A percentile compares a stretch with the other conserved stretches of the same genome.
Evolutionary conservation across 805 yeast species (phyloP).

Genomic region (Yamadazyma tumulicola): DNA sequence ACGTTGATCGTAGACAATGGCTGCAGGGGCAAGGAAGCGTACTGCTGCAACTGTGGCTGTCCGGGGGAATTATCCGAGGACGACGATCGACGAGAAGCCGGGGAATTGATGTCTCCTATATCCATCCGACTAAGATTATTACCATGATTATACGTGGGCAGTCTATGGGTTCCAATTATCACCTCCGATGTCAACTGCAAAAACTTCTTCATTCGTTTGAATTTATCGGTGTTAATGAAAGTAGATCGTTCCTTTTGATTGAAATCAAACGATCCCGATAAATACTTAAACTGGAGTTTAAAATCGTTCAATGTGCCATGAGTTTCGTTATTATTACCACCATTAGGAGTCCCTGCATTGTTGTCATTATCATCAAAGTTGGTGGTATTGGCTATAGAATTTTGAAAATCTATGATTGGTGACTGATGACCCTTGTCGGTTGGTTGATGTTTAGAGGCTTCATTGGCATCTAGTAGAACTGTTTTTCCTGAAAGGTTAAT

Average conservation of each 20-base stretch:
- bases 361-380: not conserved
- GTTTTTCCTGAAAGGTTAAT: constrained; percentile 72
- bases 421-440: constrained; percentile 12
- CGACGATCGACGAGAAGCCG: constrained; percentile 2
- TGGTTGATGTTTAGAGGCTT: constrained; percentile 7
- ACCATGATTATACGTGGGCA: constrained; percentile 14
- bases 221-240: constrained; percentile 75
- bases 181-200: constrained; percentile 79
- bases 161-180: constrained; percentile 74
- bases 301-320: constrained; percentile 13
- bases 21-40: not conserved
- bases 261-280: constrained; percentile 15
- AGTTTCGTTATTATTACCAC: not conserved
- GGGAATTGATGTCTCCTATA: constrained; percentile 1
- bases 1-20: not conserved
- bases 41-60: not conserved
- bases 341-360: not conserved
- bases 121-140: constrained; percentile 1
- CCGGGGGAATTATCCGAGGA: constrained; percentile 7
- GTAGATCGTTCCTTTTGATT: constrained; percentile 32
- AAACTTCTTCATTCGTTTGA: constrained; percentile 73
- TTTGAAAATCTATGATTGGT: constrained; percentile 12
- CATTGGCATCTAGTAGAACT: constrained; percentile 24
- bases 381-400: constrained; percentile 1
- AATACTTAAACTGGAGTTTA: constrained; percentile 23